Percentiles rank a stretch among this genome's conserved stretches.
Evolutionary conservation across 805 yeast species (phyloP).

Genomic region (Isabelozyma pseudorhagii): DNA sequence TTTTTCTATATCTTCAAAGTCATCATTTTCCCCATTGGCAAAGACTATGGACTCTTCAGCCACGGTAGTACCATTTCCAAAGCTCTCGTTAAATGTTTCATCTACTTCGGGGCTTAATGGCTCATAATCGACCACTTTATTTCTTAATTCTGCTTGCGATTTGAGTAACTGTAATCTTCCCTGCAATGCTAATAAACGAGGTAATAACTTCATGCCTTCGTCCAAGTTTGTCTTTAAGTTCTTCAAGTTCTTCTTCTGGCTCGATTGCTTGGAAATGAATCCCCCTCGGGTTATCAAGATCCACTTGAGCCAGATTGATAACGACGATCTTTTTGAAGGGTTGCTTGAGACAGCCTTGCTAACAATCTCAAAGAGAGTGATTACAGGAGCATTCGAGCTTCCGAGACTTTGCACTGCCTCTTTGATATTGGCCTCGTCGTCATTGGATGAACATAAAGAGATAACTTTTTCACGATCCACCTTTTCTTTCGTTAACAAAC

Average conservation of each 20-base stretch:
- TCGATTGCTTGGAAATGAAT: slow-evolving; percentile 49
- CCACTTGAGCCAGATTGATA: slow-evolving; percentile 77
- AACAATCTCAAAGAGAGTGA: slow-evolving; percentile 25
- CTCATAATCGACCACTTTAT: slow-evolving; percentile 13
- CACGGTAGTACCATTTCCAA: slow-evolving; percentile 15
- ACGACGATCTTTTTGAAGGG: slow-evolving; percentile 22
- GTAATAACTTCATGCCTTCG: slow-evolving; percentile 55
- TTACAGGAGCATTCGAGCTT: slow-evolving; percentile 24
- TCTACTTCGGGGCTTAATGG: slow-evolving; percentile 11
- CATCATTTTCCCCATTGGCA: slow-evolving; percentile 42
- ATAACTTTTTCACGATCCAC: slow-evolving; percentile 12
- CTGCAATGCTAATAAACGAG: slow-evolving; percentile 72
- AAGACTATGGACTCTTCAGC: slow-evolving; percentile 29
- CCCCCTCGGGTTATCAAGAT: slow-evolving; percentile 68
- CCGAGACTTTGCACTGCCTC: slow-evolving; percentile 34
- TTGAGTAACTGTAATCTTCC: slow-evolving; percentile 79
- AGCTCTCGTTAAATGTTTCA: slow-evolving; percentile 12
- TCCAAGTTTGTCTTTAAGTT: slow-evolving; percentile 55
- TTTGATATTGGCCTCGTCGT: slow-evolving; percentile 29
- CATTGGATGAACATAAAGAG: slow-evolving; percentile 24
- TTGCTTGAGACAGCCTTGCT: slow-evolving; percentile 23
- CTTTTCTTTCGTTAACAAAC: slow-evolving; percentile 7
- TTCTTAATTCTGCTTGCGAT: slow-evolving; percentile 71
- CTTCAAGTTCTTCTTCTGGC: slow-evolving; percentile 54
- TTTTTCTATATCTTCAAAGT: slow-evolving; percentile 16